Base-by-base conservation (phyloP, 495 filamentous ascomycete genomes). In the Penicillium taxi region DNA sequence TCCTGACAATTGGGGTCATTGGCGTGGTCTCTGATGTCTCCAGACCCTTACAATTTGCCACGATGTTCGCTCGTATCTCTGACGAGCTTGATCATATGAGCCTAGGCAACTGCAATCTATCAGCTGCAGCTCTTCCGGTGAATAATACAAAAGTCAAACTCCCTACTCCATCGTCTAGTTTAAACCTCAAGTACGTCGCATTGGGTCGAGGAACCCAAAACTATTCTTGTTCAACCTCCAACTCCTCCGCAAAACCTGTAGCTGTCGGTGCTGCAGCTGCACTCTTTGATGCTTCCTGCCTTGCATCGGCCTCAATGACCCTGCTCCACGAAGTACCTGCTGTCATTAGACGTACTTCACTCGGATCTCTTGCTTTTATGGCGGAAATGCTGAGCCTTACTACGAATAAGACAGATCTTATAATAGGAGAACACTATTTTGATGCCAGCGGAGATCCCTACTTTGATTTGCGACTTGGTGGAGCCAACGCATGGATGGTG, bases 141-240 rank as follows among this genome's bases (percentile, higher is more conserved):
- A 44, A 48, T 15, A 25, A 45, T 12, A 55, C 58, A 4, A 39
- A 44, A 9, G 25, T 30, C 6, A 18, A 40, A 2, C 69, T 84
- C 11, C 63, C 70, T 5, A 21, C 46, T 0, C 76, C 78, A 3
- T 54, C 59, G 8, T 21, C 58, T 8, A 57, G 56, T 36, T 42
- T 75, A 23, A 58, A 52, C 9, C 67, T 86, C 37, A 73, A 75
- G 56, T 72, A 74, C 53, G 69, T 86, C 45, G 74, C 70, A 35
- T 40, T 86, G 35, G 83, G 82, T 45, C 78, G 78, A 21, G 83
- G 83, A 35, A 77, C 80, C 42, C 83, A 88, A 48, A 88, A 88
- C 66, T 88, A 88, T 65, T 81, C 74, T 17, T 88, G 83, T 54
- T 39, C 48, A 14, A 26, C 26, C 11, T 26, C 34, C 19, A 25